Percentiles rank a stretch among this genome's conserved stretches.
Conservation (phyloP, 2,329 filamentous ascomycete species). For the Huntiella moniliformis region DNA sequence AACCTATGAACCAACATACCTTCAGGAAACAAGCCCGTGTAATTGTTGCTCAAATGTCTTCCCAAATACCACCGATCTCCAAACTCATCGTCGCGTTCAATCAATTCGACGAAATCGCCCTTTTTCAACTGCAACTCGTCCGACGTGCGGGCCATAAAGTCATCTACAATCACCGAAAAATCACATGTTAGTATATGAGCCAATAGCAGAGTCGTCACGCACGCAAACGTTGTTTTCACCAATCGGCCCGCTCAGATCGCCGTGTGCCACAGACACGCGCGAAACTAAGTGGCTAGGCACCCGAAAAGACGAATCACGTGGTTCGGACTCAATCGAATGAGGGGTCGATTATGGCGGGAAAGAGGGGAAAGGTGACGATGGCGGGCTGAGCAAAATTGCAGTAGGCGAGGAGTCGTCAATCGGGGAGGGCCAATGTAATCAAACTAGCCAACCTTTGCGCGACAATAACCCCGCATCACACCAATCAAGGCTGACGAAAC, state of each 20-base stretch:
- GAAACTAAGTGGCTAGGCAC: too few relatives aligned
- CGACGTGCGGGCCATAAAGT: conserved; percentile 76
- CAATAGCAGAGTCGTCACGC: too few relatives aligned
- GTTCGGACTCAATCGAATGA: neutral
- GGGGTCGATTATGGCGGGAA: neutral
- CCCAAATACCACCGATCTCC: conserved; percentile 75
- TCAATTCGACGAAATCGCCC: conserved; percentile 64
- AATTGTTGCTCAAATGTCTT: conserved; percentile 52
- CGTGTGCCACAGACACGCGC: neutral
- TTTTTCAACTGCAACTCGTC: conserved; percentile 83
- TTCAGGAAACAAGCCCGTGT: conserved; percentile 67
- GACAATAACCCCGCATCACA: too few relatives aligned
- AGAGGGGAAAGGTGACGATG: conserved; percentile 7
- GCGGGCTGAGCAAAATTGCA: neutral
- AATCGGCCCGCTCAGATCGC: neutral
- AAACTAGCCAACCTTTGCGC: too few relatives aligned
- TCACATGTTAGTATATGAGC: conserved; percentile 1
- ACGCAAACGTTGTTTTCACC: too few relatives aligned
- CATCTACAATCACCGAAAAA: conserved; percentile 36
- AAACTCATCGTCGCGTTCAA: conserved; percentile 76
- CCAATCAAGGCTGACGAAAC: too few relatives aligned
- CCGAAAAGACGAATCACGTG: too few relatives aligned
- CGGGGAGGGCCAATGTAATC: too few relatives aligned
- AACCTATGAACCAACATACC: conserved; percentile 29
- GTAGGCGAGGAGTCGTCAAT: too few relatives aligned